Conservation (phyloP, 2,329 filamentous ascomycete species). For the Neonectria hederae region DNA sequence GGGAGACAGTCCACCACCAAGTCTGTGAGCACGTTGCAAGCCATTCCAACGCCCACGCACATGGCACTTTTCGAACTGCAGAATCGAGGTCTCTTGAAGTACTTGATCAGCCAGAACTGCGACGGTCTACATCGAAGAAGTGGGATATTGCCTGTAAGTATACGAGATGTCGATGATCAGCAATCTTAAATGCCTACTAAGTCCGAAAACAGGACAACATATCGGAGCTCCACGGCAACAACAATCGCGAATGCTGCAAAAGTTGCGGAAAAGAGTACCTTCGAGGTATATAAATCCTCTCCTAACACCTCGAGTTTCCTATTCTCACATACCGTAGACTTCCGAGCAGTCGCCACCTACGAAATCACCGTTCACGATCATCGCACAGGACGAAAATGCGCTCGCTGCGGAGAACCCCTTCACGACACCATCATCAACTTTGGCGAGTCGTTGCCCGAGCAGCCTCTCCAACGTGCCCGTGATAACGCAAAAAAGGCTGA, state of each 20-base stretch:
- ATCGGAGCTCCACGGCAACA: constrained; percentile 59
- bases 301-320: accelerated
- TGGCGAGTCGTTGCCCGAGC: constrained; percentile 48
- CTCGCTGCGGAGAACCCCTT: constrained; percentile 49
- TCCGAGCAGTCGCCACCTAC: constrained; percentile 55
- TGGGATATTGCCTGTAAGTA: constrained; percentile 54
- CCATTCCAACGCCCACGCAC: constrained; percentile 55
- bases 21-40: constrained; percentile 51
- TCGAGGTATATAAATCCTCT: constrained; percentile 43
- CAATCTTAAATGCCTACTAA: background rate
- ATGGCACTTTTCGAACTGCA: constrained; percentile 59
- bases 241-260: constrained; percentile 56
- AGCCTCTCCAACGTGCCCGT: constrained; percentile 46
- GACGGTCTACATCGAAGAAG: constrained; percentile 56
- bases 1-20: constrained; percentile 47
- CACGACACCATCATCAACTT: constrained; percentile 59
- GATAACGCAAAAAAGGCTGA: constrained; percentile 53
- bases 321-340: constrained; percentile 44
- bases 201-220: constrained; percentile 48
- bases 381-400: constrained; percentile 57
- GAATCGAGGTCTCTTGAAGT: constrained; percentile 52
- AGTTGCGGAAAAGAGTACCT: constrained; percentile 58
- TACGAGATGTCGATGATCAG: accelerated
- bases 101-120: constrained; percentile 53
- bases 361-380: constrained; percentile 55